Base-by-base conservation (phyloP, 2,329 filamentous ascomycete species). In the Chaetomium strumarium region DNA sequence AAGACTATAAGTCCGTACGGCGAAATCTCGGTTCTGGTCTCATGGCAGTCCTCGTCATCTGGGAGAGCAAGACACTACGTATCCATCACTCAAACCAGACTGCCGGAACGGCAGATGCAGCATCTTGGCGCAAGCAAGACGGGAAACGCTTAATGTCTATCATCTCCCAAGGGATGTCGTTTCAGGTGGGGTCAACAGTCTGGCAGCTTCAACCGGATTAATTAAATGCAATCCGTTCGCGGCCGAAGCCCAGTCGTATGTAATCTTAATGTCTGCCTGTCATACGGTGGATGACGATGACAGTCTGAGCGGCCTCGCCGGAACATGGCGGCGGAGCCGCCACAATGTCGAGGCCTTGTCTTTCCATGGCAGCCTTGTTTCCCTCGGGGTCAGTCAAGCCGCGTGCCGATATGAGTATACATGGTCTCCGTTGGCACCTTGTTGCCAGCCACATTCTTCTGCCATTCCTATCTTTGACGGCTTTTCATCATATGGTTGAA, bases 181-280 rank as follows among this genome's bases (percentile, higher is more conserved):
- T 53, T 53, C 51, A 53, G 51, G 51, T 53, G 37, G n/a, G 17
- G 16, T 44, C 36, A 16, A 16, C 48, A 20, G 29, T 43, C 36
- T 19, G 38, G 11, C 41, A 16, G n/a, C 34, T 46, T 16, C 17
- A 14, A 31, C 40, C 31, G 33, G 24, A n/a, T 46, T 20, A 9
- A 41, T 24, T 20, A 16, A 37, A 11, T 16, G 43, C 52, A 43
- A 37, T 17, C 34, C 19, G n/a, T 7, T n/a, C 39, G 2, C 5
- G 11, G 12, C 17, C 17, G 17, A 24, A 41, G 9, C 10, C 10
- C 7, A n/a, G 20, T 13, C 39, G 11, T 17, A 24, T 12, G 10
- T 34, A 31, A 51, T 44, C 34, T 51, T 29, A 33, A 40, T 19
- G 16, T 41, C 37, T 38, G 31, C 12, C 41, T 8, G n/a, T 29